phyloP scores from a whole-genome alignment of 1,284 basidiomycete genomes.

The Naganishia cerealis region DNA sequence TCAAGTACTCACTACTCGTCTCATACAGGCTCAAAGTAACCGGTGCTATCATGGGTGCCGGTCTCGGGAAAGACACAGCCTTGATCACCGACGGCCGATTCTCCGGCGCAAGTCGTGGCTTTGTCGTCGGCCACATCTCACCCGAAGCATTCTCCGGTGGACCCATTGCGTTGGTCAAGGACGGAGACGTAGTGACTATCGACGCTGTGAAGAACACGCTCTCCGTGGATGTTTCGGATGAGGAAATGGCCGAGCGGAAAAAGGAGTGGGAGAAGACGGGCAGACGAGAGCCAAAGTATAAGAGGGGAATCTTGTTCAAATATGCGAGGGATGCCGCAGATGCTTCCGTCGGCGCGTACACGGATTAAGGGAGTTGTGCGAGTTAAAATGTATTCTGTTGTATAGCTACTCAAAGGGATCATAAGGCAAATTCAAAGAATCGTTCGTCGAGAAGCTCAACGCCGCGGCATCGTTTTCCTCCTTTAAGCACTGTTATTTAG shows the following conservation, averaged over 20 bases:
- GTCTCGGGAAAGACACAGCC: constrained; percentile 84
- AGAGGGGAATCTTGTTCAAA: constrained; percentile 80
- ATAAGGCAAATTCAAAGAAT: too few species aligned
- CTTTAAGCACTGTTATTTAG: too few species aligned
- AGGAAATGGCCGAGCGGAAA: constrained; percentile 69
- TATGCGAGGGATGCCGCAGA: constrained; percentile 76
- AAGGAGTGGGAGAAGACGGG: constrained; percentile 60
- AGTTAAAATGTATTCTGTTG: neutral
- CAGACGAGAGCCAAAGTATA: constrained; percentile 67
- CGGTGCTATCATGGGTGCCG: constrained; percentile 79
- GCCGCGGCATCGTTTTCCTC: too few species aligned
- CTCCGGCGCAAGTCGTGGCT: constrained; percentile 73
- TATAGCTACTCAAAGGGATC: neutral
- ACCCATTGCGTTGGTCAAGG: constrained; percentile 81
- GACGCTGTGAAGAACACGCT: constrained; percentile 82
- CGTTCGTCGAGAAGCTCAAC: too few species aligned
- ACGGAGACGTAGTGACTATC: constrained; percentile 81
- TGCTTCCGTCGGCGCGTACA: constrained; percentile 67
- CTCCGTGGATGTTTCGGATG: constrained; percentile 66
- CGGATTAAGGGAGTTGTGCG: constrained; percentile 28
- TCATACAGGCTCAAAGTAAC: constrained; percentile 74
- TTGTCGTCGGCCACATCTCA: constrained; percentile 84
- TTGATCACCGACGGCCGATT: constrained; percentile 91
- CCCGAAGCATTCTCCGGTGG: constrained; percentile 86
- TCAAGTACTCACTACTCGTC: neutral